A percentile compares a stretch with the other conserved stretches of the same genome.
These are phyloP conservation scores for Lathyrus aphaca DNA, from an alignment of 306 rosid species.

Conservation along the genomic window DNA sequence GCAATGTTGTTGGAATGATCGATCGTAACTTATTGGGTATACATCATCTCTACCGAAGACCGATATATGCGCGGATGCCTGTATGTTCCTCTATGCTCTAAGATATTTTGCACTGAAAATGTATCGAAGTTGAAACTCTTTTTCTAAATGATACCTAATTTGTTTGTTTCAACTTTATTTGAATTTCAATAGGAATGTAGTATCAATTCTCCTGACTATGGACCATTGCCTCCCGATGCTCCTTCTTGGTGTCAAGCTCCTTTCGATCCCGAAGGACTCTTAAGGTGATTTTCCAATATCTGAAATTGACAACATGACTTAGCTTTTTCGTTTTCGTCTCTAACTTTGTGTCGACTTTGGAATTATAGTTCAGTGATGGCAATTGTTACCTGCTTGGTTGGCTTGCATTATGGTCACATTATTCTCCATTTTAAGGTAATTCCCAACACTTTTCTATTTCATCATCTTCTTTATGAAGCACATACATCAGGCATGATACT, in stretches of 20 bases:
- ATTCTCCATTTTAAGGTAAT: constrained; percentile 83
- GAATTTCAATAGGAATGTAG: constrained; percentile 72
- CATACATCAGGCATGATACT: not conserved
- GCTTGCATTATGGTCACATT: constrained; percentile 89
- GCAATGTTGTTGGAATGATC: constrained; percentile 89
- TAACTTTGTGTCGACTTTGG: constrained; percentile 35
- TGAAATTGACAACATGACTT: not conserved
- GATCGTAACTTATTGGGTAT: constrained; percentile 80
- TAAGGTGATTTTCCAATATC: constrained; percentile 54
- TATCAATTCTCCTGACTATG: constrained; percentile 76
- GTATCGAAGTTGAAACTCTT: too few species aligned
- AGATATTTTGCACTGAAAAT: too few species aligned
- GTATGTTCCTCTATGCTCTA: constrained; percentile 44
- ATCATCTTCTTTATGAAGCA: not conserved
- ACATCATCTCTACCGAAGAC: constrained; percentile 66
- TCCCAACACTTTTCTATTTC: not conserved
- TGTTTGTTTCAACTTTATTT: not conserved
- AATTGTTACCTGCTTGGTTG: constrained; percentile 87
- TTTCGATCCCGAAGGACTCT: constrained; percentile 96
- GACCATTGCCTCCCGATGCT: constrained; percentile 86
- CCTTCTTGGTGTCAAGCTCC: constrained; percentile 99
- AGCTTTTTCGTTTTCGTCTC: constrained; percentile 2
- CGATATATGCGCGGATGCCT: constrained; percentile 71
- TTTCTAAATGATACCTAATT: not conserved
- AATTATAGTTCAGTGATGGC: constrained; percentile 83